Evolutionary conservation across 305 asterid species (phyloP), one percentile per base, ranked within the genome.

Genomic region (Petunia hybrid): DNA sequence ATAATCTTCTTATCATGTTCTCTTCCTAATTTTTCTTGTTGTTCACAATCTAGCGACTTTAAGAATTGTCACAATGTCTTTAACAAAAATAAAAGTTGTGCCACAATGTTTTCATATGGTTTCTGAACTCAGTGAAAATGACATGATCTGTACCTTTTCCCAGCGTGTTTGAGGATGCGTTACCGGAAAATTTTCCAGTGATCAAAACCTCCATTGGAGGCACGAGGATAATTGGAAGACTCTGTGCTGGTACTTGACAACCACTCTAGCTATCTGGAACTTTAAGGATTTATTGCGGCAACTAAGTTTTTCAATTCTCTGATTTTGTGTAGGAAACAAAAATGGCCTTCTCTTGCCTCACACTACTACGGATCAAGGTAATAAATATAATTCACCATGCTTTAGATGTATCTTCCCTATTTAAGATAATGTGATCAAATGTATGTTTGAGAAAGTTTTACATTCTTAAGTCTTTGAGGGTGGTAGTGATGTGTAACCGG

Each of bases 301-400:
- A 4, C 63, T 9, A 57, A 65, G n/a, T 39, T 56, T 40, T 41
- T 22, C 59, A 62, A 8, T 36, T 46, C n/a, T 75, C 48, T 14
- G 2, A n/a, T 2, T 48, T 7, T 80, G 81, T 69, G 76, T 89
- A 95, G 99, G 99, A 80, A 95, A 95, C 88, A 95, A 95, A 85
- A 95, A 95, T 42, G 99, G 99, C 56, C 89, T 95, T 87, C 95
- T 93, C 74, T 84, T 95, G 87, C 99, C 99, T 82, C 99, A 93
- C 84, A 95, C 83, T 65, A 95, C 99, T 77, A 95, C 98, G 5
- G 99, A 95, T 87, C 99, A 95, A 90, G 99, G 99, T 95, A 82
- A 89, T 61, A 16, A 66, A 22, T 10, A 39, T 69, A 42, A 31
- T 70, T 14, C 42, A 14, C 80, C 46, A 69, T 64, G 43, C 56